Base-by-base conservation (phyloP, 345 rosid genomes). In the Stellera chamaejasme region DNA sequence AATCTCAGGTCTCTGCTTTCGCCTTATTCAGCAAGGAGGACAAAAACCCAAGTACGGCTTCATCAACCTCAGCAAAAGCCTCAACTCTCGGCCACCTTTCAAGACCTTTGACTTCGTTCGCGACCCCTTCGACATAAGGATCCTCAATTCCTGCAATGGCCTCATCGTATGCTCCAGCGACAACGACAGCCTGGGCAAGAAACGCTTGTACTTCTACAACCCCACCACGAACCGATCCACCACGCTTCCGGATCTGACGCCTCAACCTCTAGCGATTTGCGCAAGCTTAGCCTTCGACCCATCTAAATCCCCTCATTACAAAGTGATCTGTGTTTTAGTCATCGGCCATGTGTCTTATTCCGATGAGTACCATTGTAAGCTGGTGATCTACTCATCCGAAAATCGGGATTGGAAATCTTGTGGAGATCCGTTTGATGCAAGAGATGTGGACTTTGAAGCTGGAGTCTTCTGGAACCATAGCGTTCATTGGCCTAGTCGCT, bases 61-160 rank as follows among this genome's bases (percentile, higher is more conserved):
- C 25, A 43, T 73, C 49, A n/a, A 25, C 0, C 58, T 77, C 15
- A 50, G 60, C 56, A 43, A 59, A 44, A 50, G 13, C 10, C 55
- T n/a, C 42, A 19, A 19, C 23, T 53, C 58, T 45, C 27, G 2
- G 0, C 10, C 58, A 55, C 72, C 72, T 1, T 69, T 65, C 14
- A 13, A n/a, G 44, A 27, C 60, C 10, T 60, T 78, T 42, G 48
- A 66, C 16, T 70, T 72, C 11, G 44, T 45, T 25, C 68, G 69
- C 47, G 56, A 71, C 43, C 42, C 69, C 2, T 49, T 65, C 0
- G 63, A 46, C 2, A 74, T 80, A 49, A 27, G 45, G 42, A 59
- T 79, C 48, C n/a, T 64, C 12, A 71, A 77, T 16, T 84, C 83
- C 39, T 77, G 81, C 65, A 77, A 77, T 55, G 83, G 84, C 10